Evolutionary conservation across 2,329 filamentous ascomycete species (phyloP).

Genomic region (Volutella citrinella): DNA sequence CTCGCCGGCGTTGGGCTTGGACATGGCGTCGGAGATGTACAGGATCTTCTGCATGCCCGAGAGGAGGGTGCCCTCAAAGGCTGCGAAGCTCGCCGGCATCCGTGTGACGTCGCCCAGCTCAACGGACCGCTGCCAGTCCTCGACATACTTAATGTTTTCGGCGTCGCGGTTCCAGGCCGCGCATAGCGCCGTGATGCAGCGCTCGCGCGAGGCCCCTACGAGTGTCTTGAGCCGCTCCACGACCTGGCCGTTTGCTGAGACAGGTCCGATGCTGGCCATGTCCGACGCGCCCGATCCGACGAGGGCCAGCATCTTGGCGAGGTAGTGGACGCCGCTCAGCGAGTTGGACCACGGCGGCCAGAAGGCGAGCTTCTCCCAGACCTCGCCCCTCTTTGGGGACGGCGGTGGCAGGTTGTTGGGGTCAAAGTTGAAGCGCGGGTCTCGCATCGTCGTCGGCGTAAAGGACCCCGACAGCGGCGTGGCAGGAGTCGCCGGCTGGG

Average conservation of each 20-base stretch:
- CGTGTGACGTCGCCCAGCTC: conserved; percentile 85
- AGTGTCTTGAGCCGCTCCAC: conserved; percentile 73
- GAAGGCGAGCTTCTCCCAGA: conserved; percentile 93
- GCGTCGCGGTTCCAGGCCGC: conserved; percentile 92
- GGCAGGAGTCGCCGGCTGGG: conserved; percentile 32
- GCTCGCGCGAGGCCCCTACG: conserved; percentile 76
- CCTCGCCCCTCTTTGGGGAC: conserved; percentile 74
- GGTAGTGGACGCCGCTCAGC: conserved; percentile 85
- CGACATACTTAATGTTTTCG: conserved; percentile 85
- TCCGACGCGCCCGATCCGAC: conserved; percentile 87
- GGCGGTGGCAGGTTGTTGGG: conserved; percentile 71
- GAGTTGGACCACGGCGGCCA: conserved; percentile 95
- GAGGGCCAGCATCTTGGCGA: conserved; percentile 76
- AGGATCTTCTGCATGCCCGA: conserved; percentile 91
- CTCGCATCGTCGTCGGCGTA: conserved; percentile 58
- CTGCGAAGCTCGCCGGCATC: conserved; percentile 82
- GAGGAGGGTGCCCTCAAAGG: conserved; percentile 80
- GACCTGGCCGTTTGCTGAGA: conserved; percentile 54
- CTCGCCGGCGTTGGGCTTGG: conserved; percentile 67
- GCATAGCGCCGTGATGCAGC: conserved; percentile 81
- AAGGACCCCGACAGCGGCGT: conserved; percentile 32
- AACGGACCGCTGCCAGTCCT: conserved; percentile 85
- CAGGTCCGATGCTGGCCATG: conserved; percentile 71
- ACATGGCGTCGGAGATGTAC: conserved; percentile 83
- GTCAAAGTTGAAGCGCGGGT: conserved; percentile 78